Base-by-base conservation (phyloP, 2,329 filamentous ascomycete genomes). In the Onygena corvina region DNA sequence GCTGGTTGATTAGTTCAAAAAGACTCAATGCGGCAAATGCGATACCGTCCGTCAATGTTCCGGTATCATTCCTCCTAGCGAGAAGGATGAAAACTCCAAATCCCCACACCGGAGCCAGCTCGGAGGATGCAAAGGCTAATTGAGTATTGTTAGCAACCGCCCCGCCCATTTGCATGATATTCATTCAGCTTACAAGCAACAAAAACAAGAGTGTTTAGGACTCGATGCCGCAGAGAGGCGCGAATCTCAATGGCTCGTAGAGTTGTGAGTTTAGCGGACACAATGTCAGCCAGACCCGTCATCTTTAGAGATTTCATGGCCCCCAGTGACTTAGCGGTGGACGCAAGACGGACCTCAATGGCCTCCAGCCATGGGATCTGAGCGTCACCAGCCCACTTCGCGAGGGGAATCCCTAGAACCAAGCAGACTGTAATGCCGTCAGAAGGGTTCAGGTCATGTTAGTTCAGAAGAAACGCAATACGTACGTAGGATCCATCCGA, bases 331-430 rank as follows among this genome's bases (percentile, higher is more conserved):
- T 46, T 46, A 12, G 25, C 25, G 14, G 42, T 46, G 9, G 42
- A 14, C 12, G 25, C 42, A 20, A 46, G 18, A 9, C 42, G 42
- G 5, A 33, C 29, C 33, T 46, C 42, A 20, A 46, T 46, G 4
- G 42, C 42, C 20, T 33, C 42, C 18, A 46, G 27, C 42, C 42
- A 46, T 14, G 42, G 42, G 11, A 46, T 46, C 16, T 46, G 42
- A 9, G 42, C 42, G 33, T 46, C 30, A 5, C 18, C 42, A 9
- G 42, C 42, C 2, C 25, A 25, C 25, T 33, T 46, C 14, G 42
- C 42, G 33, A 46, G 8, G 11, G 42, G 42, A 2, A 31, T 16
- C 11, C 42, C 42, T 18, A 46, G n/a, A n/a, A 46, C 33, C 42
- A 46, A 23, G 30, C 42, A 46, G n/a, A 30, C 42, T 46, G 14